A percentile compares a stretch with the other conserved stretches of the same genome.
Evolutionary conservation across 1,284 basidiomycete species (phyloP).

Genomic region (Puccinia coronata): DNA sequence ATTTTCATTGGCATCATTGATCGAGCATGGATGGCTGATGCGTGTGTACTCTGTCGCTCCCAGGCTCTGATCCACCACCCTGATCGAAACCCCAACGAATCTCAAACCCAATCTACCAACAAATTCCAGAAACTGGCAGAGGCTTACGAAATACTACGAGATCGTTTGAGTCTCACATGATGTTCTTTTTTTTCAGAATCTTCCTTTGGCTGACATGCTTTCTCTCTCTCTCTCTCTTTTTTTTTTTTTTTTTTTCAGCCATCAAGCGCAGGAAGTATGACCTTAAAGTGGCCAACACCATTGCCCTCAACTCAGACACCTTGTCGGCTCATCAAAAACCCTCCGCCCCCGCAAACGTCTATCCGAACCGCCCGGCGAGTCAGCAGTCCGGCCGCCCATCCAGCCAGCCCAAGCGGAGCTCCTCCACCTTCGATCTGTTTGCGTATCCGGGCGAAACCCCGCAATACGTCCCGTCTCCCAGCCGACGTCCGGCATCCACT

Average conservation of each 20-base stretch:
- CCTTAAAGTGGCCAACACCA: conserved; percentile 2
- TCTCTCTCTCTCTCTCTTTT: neutral
- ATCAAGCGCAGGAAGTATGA: conserved; percentile 25
- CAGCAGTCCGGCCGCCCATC: neutral
- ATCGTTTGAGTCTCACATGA: conserved; percentile 16
- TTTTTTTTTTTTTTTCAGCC: neutral
- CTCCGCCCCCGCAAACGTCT: neutral
- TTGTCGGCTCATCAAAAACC: neutral
- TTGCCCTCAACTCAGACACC: neutral
- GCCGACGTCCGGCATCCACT: neutral
- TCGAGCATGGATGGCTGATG: too few relatives aligned
- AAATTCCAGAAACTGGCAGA: conserved; percentile 37
- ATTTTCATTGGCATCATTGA: too few relatives aligned
- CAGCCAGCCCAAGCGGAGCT: conserved; percentile 13
- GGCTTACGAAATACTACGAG: conserved; percentile 28
- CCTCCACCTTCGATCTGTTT: conserved; percentile 27
- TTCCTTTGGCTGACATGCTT: neutral
- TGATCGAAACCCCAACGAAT: conserved; percentile 41
- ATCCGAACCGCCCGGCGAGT: neutral
- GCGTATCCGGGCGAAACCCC: conserved; percentile 27
- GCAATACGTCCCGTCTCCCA: conserved; percentile 3
- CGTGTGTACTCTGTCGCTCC: neutral
- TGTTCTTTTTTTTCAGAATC: neutral
- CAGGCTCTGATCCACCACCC: conserved; percentile 43
- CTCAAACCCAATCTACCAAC: conserved; percentile 30